Conservation (phyloP, 164 flowering plant genomes). For the Vitis vinifera region DNA sequence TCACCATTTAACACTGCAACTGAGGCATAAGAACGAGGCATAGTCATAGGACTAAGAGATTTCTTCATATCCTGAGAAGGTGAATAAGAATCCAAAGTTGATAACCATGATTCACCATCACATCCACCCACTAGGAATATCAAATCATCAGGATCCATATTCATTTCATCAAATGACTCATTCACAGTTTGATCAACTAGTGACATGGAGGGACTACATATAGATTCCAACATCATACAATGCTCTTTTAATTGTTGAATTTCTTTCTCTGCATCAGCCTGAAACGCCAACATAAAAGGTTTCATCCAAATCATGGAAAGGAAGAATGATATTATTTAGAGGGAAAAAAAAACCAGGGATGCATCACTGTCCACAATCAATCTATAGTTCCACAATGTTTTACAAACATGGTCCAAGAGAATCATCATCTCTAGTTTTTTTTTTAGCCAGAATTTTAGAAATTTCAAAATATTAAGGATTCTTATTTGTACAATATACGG, state of each 20-base stretch:
- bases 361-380: too few relatives aligned
- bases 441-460: too few relatives aligned
- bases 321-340: too few relatives aligned
- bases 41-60: slow-evolving; percentile 64
- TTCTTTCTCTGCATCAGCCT: slow-evolving; percentile 41
- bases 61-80: slow-evolving; percentile 54
- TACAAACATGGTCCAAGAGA: too few relatives aligned
- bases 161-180: slow-evolving; percentile 16
- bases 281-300: background rate
- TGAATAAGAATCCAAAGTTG: slow-evolving; percentile 51
- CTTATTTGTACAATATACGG: too few relatives aligned
- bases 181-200: slow-evolving; percentile 12
- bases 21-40: slow-evolving; percentile 62
- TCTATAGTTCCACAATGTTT: too few relatives aligned
- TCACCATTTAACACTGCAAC: slow-evolving; percentile 49
- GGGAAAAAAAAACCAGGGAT: too few relatives aligned
- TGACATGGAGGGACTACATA: slow-evolving; percentile 16
- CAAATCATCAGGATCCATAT: slow-evolving; percentile 33
- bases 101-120: slow-evolving; percentile 67
- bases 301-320: too few relatives aligned
- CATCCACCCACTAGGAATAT: slow-evolving; percentile 74
- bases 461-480: too few relatives aligned
- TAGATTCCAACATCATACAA: slow-evolving; percentile 39
- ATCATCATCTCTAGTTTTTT: too few relatives aligned
- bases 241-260: slow-evolving; percentile 42